Evolutionary conservation across 2,329 filamentous ascomycete species (phyloP), one percentile per base, ranked within the genome.

Genomic region (Curvularia sp.): DNA sequence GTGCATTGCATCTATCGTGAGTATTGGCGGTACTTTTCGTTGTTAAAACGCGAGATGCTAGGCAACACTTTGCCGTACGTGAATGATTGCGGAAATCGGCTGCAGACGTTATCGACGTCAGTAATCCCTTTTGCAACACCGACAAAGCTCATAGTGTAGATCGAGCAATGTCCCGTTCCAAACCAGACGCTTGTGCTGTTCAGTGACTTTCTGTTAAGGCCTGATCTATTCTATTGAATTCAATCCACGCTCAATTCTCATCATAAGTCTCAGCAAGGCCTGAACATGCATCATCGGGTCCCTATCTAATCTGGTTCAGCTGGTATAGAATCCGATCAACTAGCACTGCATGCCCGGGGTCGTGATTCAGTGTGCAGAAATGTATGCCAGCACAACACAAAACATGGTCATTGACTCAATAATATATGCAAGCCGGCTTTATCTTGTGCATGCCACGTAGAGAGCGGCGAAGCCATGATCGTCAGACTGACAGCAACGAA

Each of bases 401-500:
- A 41, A 49, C 39, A 46, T 46, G 3, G 27, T 3, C 10, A 2
- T 13, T 5, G 15, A 32, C 38, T 54, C 12, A 46, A 36, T 28
- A 56, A 3, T 42, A 62, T 46, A 49, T 45, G 13, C 21, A 36
- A 49, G 52, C 57, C 53, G 55, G 52, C 34, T 59, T 28, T 49
- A 41, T 39, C 49, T 36, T 49, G 53, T 64, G 50, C 48, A 36
- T 61, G 55, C 51, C 32, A 42, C 34, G 39, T 43, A 56, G 12
- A 32, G 43, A 46, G 7, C 12, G 12, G 27, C n/a, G 10, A 32
- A 30, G n/a, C 43, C 2, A 18, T 8, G 27, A 15, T 3, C 3
- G n/a, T 32, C 9, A 19, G 18, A 7, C 13, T 32, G 3, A 10
- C 27, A 32, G 27, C 4, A 46, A 5, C 9, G 10, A 27, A 9